Evolutionary conservation across 192 early-diverging fungal species (phyloP).

Genomic region (Paraglomus brasilianum): DNA sequence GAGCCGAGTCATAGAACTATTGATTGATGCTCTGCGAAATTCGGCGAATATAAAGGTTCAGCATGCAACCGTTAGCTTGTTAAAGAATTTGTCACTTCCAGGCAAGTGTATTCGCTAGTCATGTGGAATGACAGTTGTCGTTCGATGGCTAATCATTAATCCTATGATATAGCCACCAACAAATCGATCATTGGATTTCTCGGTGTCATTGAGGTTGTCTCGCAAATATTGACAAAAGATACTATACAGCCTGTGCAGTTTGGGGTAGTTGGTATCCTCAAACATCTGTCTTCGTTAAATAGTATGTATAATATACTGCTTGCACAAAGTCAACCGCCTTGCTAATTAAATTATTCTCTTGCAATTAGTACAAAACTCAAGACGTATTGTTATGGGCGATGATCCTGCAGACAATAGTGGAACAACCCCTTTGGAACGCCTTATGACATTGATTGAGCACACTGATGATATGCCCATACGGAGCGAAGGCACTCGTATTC

Average conservation of each 20-base stretch:
- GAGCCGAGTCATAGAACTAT: slow-evolving; percentile 50
- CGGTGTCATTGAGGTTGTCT: slow-evolving; percentile 46
- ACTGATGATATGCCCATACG: slow-evolving; percentile 52
- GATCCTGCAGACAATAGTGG: neutral
- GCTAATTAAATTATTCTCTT: neutral
- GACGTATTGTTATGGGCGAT: slow-evolving; percentile 13
- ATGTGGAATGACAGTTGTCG: neutral
- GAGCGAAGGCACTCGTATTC: slow-evolving; percentile 54
- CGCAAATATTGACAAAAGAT: slow-evolving; percentile 50
- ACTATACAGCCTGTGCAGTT: slow-evolving; percentile 54
- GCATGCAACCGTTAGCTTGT: slow-evolving; percentile 63
- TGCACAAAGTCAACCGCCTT: neutral
- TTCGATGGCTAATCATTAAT: neutral
- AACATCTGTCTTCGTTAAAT: slow-evolving; percentile 47
- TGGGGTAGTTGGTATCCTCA: slow-evolving; percentile 53
- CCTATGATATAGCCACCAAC: slow-evolving; percentile 39
- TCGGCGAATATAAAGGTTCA: slow-evolving; percentile 43
- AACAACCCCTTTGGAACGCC: slow-evolving; percentile 33
- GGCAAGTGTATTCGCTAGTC: slow-evolving; percentile 32
- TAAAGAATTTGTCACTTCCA: slow-evolving; percentile 69
- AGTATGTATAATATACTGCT: slow-evolving; percentile 33
- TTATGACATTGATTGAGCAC: slow-evolving; percentile 45
- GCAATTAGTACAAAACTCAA: slow-evolving; percentile 12
- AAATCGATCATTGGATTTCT: slow-evolving; percentile 47
- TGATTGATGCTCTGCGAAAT: slow-evolving; percentile 52